A percentile compares a stretch with the other conserved stretches of the same genome.
Conservation (phyloP, 148 eudicot genomes). For the Rhododendron vialii region DNA sequence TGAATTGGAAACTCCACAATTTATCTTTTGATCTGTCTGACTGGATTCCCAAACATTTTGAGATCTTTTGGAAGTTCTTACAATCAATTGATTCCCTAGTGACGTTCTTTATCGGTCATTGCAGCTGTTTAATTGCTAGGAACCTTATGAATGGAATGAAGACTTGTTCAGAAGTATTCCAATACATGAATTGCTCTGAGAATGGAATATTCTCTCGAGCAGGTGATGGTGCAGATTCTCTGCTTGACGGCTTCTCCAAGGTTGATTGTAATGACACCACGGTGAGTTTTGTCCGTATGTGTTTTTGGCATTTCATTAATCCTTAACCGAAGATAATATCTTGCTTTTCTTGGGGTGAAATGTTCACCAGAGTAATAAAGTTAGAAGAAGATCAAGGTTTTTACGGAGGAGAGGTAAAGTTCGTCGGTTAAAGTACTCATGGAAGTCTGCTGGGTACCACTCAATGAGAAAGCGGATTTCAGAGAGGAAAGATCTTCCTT, state of each 20-base stretch:
- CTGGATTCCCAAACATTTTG: not conserved
- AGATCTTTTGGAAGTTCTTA: not conserved
- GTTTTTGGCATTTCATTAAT: not conserved
- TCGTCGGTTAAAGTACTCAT: conserved; percentile 90
- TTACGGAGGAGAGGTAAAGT: conserved; percentile 90
- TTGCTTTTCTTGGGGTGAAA: not conserved
- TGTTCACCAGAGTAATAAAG: conserved; percentile 54
- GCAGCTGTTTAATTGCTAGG: conserved; percentile 94
- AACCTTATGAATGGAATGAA: conserved; percentile 84
- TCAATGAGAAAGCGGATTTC: conserved; percentile 84
- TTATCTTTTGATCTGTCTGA: not conserved
- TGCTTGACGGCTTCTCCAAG: conserved; percentile 33
- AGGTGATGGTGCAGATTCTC: conserved; percentile 43
- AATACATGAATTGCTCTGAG: conserved; percentile 61
- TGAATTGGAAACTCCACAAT: not conserved
- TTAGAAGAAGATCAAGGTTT: conserved; percentile 78
- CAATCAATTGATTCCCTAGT: not conserved
- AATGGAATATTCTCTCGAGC: conserved; percentile 41
- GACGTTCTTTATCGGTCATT: conserved; percentile 3
- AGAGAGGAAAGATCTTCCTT: conserved; percentile 89
- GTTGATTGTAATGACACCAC: conserved; percentile 42
- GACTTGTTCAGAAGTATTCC: conserved; percentile 77
- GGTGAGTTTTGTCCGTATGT: conserved; percentile 37
- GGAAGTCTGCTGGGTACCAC: conserved; percentile 93
- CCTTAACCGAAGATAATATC: not conserved